These are phyloP conservation scores for Saprolegnia parasitica DNA, from an alignment of 352 stramenopile species.

Conservation along the genomic window DNA sequence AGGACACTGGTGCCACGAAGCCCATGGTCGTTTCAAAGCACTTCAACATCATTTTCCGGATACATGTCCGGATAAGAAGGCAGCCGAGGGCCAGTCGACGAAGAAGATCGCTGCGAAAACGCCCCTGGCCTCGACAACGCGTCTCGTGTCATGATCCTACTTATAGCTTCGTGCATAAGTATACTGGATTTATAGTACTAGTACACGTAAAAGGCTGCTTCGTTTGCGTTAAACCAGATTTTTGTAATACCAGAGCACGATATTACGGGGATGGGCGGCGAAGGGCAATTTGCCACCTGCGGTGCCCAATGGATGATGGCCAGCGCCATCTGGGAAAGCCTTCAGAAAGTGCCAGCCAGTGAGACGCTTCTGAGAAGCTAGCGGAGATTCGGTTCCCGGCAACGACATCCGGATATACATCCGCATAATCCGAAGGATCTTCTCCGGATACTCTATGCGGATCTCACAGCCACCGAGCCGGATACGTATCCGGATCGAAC, in stretches of 20 bases:
- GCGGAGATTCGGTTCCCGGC: background rate
- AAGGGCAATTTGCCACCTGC: background rate
- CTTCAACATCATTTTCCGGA: slow-evolving; percentile 5
- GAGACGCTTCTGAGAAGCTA: background rate
- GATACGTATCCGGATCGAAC: slow-evolving; percentile 3
- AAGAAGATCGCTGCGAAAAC: background rate
- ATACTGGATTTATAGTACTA: no score
- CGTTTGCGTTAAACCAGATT: background rate
- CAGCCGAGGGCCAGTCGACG: background rate
- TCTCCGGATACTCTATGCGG: background rate
- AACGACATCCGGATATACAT: background rate
- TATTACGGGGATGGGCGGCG: background rate
- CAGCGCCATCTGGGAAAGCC: background rate
- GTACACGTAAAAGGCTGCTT: no score
- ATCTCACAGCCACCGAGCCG: background rate
- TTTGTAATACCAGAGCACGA: background rate
- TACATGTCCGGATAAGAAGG: background rate
- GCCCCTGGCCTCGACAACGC: no score
- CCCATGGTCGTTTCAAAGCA: background rate
- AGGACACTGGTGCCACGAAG: background rate
- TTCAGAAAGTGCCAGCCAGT: background rate
- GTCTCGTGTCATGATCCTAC: no score
- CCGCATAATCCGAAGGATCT: background rate
- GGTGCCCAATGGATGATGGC: background rate
- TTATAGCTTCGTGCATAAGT: no score